A percentile compares a stretch with the other conserved stretches of the same genome.
Conservation (phyloP, 305 asterid genomes). For the Ilex paraguariensis region DNA sequence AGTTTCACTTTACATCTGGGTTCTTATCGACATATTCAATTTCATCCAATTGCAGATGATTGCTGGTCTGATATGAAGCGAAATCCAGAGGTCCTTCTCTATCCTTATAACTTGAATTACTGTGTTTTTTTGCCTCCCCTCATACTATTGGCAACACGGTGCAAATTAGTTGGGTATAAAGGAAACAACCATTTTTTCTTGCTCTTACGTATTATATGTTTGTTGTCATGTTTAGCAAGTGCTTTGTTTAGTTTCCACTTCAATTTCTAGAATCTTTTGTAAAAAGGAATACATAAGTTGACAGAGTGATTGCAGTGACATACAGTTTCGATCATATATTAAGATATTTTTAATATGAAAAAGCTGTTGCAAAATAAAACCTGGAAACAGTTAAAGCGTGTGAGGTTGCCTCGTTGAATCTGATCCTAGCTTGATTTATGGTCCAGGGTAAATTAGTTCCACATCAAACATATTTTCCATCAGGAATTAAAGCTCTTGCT, state of each 20-base stretch:
- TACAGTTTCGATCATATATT: no score
- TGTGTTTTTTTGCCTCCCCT: no score
- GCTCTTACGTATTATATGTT: neutral
- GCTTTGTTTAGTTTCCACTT: no score
- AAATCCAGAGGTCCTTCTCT: slow-evolving; percentile 39
- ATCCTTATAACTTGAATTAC: no score
- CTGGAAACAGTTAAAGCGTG: neutral
- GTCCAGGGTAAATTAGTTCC: slow-evolving; percentile 74
- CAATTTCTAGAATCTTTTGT: no score
- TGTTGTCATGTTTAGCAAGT: no score
- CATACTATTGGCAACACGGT: neutral
- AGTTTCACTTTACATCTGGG: slow-evolving; percentile 3
- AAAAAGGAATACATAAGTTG: no score
- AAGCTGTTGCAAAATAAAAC: neutral
- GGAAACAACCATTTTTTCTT: neutral
- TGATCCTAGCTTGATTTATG: slow-evolving; percentile 11
- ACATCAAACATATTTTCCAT: slow-evolving; percentile 64
- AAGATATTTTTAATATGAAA: no score
- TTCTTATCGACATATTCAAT: slow-evolving; percentile 10
- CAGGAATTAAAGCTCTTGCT: slow-evolving; percentile 83
- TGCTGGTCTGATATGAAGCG: slow-evolving; percentile 77
- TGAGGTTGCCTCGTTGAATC: neutral
- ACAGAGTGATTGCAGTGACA: no score
- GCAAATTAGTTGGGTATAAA: no score
- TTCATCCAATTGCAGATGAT: slow-evolving; percentile 62